A percentile compares a stretch with the other conserved stretches of the same genome.
Conservation (phyloP, 1,284 basidiomycete species). For the Heliocybe sulcata region DNA sequence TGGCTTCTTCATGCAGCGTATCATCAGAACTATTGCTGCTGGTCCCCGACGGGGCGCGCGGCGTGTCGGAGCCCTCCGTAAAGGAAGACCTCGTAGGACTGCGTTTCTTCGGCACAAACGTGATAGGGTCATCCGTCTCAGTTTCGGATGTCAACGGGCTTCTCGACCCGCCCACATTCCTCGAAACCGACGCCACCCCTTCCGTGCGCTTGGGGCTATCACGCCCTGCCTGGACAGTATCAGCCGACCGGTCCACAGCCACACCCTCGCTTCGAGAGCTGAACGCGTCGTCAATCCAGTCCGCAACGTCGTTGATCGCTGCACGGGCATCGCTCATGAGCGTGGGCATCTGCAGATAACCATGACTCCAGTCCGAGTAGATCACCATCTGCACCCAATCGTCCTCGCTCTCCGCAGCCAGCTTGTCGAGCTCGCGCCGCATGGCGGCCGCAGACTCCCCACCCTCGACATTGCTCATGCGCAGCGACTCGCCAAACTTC, state of each 20-base stretch:
- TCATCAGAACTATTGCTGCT: conserved; percentile 7
- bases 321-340: conserved; percentile 80
- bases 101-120: conserved; percentile 61
- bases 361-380: conserved; percentile 89
- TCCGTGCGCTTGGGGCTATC: neutral
- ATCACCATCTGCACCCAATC: conserved; percentile 95
- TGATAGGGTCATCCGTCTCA: conserved; percentile 64
- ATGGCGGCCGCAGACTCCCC: conserved; percentile 24
- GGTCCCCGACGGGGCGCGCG: conserved; percentile 7
- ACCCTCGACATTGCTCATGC: conserved; percentile 30
- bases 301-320: conserved; percentile 85
- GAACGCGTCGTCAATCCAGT: conserved; percentile 87
- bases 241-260: neutral
- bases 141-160: conserved; percentile 32
- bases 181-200: neutral
- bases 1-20: neutral
- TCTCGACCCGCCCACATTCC: neutral
- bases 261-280: conserved; percentile 16
- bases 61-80: conserved; percentile 12
- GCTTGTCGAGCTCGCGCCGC: conserved; percentile 46
- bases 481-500: conserved; percentile 46
- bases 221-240: neutral
- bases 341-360: conserved; percentile 90
- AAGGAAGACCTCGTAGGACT: conserved; percentile 25
- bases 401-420: conserved; percentile 71